Conservation (phyloP, 2,329 filamentous ascomycete species). For the Torrubiellomyces zombiae region DNA sequence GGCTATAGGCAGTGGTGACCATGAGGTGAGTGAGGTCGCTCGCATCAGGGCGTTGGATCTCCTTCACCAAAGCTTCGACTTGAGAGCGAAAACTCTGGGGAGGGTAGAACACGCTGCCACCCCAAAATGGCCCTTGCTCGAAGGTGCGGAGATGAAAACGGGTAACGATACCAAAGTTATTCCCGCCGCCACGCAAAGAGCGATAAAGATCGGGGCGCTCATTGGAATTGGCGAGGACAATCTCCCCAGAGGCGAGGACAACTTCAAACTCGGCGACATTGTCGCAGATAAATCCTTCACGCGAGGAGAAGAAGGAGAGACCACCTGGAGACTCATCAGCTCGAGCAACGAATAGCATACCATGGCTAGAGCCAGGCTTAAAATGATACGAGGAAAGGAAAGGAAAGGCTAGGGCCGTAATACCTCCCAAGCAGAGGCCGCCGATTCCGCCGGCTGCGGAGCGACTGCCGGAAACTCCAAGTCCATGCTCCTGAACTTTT, state of each 20-base stretch:
- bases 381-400: too few species aligned
- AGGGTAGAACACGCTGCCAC: constrained; percentile 1
- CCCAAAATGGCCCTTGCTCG: constrained; percentile 10
- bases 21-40: too few species aligned
- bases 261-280: constrained; percentile 23
- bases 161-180: constrained; percentile 24
- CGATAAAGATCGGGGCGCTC: constrained; percentile 25
- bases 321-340: too few species aligned
- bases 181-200: constrained; percentile 24
- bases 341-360: too few species aligned
- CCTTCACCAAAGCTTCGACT: constrained; percentile 1
- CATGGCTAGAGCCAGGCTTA: too few species aligned
- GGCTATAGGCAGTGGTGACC: too few species aligned
- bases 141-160: constrained; percentile 12
- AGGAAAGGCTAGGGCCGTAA: too few species aligned
- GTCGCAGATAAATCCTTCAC: constrained; percentile 29
- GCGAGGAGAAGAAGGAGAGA: constrained; percentile 11
- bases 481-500: too few species aligned
- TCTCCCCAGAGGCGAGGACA: constrained; percentile 27
- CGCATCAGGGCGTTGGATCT: too few species aligned
- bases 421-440: too few species aligned
- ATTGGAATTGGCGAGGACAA: constrained; percentile 22
- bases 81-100: background rate
- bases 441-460: too few species aligned
- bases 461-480: too few species aligned